Percentiles rank a stretch among this genome's conserved stretches.
phyloP scores from a whole-genome alignment of 106 monocot species.

The Dioscorea dumetorum region DNA sequence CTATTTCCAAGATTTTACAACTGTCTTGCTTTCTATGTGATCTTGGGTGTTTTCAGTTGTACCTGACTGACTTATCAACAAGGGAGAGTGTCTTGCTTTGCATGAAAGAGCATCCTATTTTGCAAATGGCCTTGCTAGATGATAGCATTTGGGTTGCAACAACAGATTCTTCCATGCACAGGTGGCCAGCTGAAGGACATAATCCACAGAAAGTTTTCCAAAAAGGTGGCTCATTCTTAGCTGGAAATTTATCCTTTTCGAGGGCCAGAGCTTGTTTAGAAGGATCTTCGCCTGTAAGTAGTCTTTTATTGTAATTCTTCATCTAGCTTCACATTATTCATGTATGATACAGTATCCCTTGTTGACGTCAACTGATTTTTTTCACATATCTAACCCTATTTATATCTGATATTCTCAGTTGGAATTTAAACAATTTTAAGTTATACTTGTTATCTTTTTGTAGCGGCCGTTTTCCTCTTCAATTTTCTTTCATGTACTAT shows the following conservation, averaged over 20 bases:
- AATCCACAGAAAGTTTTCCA: conserved; percentile 76
- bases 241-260: conserved; percentile 96
- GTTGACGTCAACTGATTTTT: too few relatives aligned
- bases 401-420: too few relatives aligned
- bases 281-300: conserved; percentile 87
- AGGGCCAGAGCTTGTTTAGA: conserved; percentile 83
- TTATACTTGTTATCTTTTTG: too few relatives aligned
- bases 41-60: conserved; percentile 55
- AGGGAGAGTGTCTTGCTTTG: conserved; percentile 86
- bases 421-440: too few relatives aligned
- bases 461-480: too few relatives aligned
- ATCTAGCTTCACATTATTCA: too few relatives aligned
- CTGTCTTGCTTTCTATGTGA: not conserved
- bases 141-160: conserved; percentile 94
- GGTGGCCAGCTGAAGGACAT: conserved; percentile 79
- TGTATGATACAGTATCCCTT: too few relatives aligned
- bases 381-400: too few relatives aligned
- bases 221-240: conserved; percentile 87
- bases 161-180: conserved; percentile 82
- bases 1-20: not conserved
- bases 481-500: too few relatives aligned
- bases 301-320: not conserved
- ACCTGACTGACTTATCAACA: conserved; percentile 85
- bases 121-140: conserved; percentile 78
- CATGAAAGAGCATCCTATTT: conserved; percentile 76